Conservation (phyloP, 345 rosid species). For the Geranium brycei region DNA sequence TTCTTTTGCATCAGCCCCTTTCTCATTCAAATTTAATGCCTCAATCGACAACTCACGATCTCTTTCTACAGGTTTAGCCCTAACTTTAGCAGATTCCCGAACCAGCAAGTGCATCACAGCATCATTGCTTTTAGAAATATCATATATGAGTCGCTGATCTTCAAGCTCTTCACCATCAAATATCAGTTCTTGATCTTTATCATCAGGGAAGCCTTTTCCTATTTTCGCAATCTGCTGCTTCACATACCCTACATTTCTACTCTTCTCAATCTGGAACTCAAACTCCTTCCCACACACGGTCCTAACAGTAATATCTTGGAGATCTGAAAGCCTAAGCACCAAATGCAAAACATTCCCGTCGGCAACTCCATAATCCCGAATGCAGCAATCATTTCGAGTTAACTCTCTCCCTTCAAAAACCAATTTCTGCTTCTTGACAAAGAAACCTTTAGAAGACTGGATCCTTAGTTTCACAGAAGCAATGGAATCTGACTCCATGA, state of each 20-base stretch:
- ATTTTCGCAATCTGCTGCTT: slow-evolving; percentile 55
- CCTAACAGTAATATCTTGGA: slow-evolving; percentile 47
- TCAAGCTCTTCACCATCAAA: slow-evolving; percentile 71
- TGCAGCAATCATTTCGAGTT: slow-evolving; percentile 33
- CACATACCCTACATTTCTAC: slow-evolving; percentile 59
- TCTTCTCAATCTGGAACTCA: slow-evolving; percentile 44
- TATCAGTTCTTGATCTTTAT: slow-evolving; percentile 45
- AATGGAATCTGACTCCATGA: slow-evolving; percentile 61
- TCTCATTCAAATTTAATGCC: slow-evolving; percentile 19
- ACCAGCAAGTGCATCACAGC: slow-evolving; percentile 49
- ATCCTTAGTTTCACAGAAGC: slow-evolving; percentile 71
- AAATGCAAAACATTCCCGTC: slow-evolving; percentile 59
- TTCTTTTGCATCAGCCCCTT: slow-evolving; percentile 10
- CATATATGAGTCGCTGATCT: slow-evolving; percentile 59
- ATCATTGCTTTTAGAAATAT: slow-evolving; percentile 42
- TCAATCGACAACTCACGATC: slow-evolving; percentile 46
- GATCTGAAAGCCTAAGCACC: slow-evolving; percentile 53
- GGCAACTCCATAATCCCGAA: slow-evolving; percentile 43
- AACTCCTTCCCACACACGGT: slow-evolving; percentile 55
- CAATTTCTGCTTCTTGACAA: slow-evolving; percentile 55
- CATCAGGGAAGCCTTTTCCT: slow-evolving; percentile 28
- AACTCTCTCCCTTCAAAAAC: slow-evolving; percentile 50
- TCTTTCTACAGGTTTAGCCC: slow-evolving; percentile 35
- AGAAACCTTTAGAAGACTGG: slow-evolving; percentile 49
- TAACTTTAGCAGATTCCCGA: slow-evolving; percentile 43